Conservation (phyloP, 2,329 filamentous ascomycete genomes). For the Colletotrichum higginsianum region DNA sequence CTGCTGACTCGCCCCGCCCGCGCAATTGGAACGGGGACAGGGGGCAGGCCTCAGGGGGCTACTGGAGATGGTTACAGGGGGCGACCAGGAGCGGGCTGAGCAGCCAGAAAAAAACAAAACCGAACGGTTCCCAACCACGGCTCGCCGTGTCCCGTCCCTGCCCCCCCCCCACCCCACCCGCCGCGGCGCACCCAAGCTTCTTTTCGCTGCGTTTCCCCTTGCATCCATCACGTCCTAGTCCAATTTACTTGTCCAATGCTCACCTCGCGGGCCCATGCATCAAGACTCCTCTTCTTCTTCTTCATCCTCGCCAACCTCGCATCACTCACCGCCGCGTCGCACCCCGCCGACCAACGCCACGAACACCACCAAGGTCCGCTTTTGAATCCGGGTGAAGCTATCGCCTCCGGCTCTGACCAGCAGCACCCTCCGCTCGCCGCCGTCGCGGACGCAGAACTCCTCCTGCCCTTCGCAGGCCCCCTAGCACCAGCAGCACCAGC, state of each 20-base stretch:
- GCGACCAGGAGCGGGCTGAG: too few relatives aligned
- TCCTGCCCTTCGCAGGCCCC: background rate
- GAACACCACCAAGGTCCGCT: slow-evolving; percentile 13
- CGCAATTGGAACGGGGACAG: slow-evolving; percentile 18
- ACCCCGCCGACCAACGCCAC: background rate
- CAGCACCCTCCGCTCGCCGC: slow-evolving; percentile 3
- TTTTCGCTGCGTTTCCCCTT: slow-evolving; percentile 6
- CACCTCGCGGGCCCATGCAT: background rate
- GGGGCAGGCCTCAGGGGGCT: too few relatives aligned
- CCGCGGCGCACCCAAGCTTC: slow-evolving; percentile 1
- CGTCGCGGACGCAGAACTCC: slow-evolving; percentile 17
- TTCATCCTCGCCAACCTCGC: slow-evolving; percentile 10
- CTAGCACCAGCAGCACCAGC: background rate
- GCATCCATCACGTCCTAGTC: background rate
- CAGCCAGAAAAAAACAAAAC: background rate
- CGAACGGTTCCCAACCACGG: background rate
- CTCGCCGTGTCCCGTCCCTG: background rate
- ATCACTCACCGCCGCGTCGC: background rate
- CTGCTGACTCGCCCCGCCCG: background rate
- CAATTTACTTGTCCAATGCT: slow-evolving; percentile 14
- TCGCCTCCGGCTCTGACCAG: background rate
- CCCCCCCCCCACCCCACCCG: background rate
- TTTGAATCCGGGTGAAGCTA: background rate
- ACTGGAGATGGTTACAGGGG: too few relatives aligned
- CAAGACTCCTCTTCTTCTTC: background rate